Evolutionary conservation across 1,284 basidiomycete species (phyloP), one percentile per base, ranked within the genome.

Genomic region (Moniliophthora roreri): DNA sequence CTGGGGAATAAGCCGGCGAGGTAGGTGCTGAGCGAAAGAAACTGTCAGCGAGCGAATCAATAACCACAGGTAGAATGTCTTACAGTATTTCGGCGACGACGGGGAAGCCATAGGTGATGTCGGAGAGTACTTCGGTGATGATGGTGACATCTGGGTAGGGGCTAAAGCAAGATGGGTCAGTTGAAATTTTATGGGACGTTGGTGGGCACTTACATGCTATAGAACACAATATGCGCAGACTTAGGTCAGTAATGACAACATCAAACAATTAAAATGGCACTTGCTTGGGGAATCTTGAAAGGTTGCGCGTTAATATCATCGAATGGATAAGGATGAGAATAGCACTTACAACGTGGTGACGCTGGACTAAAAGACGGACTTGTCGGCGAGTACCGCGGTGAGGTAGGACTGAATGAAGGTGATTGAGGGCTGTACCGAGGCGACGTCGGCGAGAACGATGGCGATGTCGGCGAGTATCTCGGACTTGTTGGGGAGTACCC

Each of bases 401-500:
- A 92, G 1, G 91, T 89, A 0, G 91, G 90, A 57, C 87, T 91
- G 75, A 93, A 95, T 0, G 87, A 88, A 8, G 92, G 91, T 0
- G 89, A 91, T 63, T 85, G 84, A 1, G 89, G 88, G 59, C 87
- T 90, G 68, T 92, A 92, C 16, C 87, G 80, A 11, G 89, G 90
- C 9, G 87, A 90, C 0, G 92, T 90, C 0, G 92, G 92, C 3
- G 89, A 93, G 77, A 92, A 95, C 13, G 88, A 87, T 0, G 91
- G 91, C 1, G 88, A 91, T 0, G 91, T 90, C 0, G 91, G 91
- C 1, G 89, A 91, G 69, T 93, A 94, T 21, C 85, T 79, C 24
- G 93, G 93, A 60, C 91, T 93, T 1, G 93, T 92, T 0, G 93
- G 93, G 2, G 93, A 95, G 66, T 93, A 94, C 15, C 84, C 84